A percentile compares a stretch with the other conserved stretches of the same genome.
phyloP scores from a whole-genome alignment of 345 rosid species.

The Microcos paniculata region DNA sequence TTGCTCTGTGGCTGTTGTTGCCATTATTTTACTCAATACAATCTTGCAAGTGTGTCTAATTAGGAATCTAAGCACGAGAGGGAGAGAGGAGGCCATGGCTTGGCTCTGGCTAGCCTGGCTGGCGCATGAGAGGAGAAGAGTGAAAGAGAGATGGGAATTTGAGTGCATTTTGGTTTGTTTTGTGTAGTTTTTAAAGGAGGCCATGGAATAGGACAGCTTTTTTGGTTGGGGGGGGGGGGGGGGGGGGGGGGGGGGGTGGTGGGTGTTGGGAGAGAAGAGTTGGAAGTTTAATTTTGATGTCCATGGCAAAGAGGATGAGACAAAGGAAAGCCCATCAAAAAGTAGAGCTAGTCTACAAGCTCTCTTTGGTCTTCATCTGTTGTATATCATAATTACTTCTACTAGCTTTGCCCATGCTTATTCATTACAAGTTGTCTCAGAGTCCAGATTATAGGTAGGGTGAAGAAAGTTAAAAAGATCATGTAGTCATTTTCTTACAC shows the following conservation, averaged over 20 bases:
- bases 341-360: background rate
- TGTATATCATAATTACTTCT: background rate
- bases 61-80: conserved; percentile 35
- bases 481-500: no score
- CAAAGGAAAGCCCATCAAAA: no score
- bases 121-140: conserved; percentile 22
- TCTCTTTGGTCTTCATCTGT: background rate
- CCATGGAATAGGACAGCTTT: no score
- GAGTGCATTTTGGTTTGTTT: no score
- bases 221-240: no score
- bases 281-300: no score
- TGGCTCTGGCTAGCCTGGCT: background rate
- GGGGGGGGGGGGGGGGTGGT: no score
- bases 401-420: background rate
- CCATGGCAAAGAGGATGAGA: no score
- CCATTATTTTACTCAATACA: conserved; percentile 17
- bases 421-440: background rate
- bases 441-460: no score
- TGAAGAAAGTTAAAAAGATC: no score
- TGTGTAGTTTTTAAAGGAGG: background rate
- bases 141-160: no score
- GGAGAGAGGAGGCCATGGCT: background rate
- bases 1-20: background rate
- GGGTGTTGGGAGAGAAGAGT: no score
- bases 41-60: background rate